Percentiles rank a stretch among this genome's conserved stretches.
These are phyloP conservation scores for Rhodocollybia butyracea DNA, from an alignment of 768 basidiomycete genomes.

Conservation along the genomic window DNA sequence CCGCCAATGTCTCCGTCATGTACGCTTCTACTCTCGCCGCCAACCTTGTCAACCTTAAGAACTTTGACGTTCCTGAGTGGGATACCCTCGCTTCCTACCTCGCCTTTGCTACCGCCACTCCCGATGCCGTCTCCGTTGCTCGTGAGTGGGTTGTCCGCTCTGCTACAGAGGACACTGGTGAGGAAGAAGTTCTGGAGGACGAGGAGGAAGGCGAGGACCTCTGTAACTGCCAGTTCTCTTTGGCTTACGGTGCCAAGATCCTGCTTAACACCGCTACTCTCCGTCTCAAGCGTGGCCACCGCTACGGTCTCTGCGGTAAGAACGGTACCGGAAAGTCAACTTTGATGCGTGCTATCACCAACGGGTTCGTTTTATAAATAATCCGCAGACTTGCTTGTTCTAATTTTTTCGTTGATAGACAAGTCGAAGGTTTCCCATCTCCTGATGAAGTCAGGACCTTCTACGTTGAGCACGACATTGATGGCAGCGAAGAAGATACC, in stretches of 20 bases:
- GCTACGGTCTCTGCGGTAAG: constrained; percentile 97
- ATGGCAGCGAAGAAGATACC: constrained; percentile 90
- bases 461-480: constrained; percentile 99
- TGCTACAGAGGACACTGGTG: constrained; percentile 72
- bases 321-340: constrained; percentile 99
- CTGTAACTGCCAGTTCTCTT: constrained; percentile 98
- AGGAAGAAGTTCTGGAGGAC: constrained; percentile 69
- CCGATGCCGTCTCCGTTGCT: constrained; percentile 64
- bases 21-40: constrained; percentile 82
- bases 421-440: constrained; percentile 98
- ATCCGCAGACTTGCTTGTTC: constrained; percentile 5
- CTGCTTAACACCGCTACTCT: constrained; percentile 94
- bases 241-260: constrained; percentile 99
- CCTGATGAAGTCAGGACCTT: constrained; percentile 97
- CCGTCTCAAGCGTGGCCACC: constrained; percentile 97
- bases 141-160: constrained; percentile 91
- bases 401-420: constrained; percentile 36
- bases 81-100: constrained; percentile 77
- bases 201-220: constrained; percentile 99
- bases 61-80: constrained; percentile 90
- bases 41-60: constrained; percentile 85
- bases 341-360: constrained; percentile 90
- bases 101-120: constrained; percentile 56
- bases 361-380: constrained; percentile 44
- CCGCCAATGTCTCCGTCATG: constrained; percentile 53